Conservation (phyloP, 805 yeast species). For the Sporopachydermia quercuum region DNA sequence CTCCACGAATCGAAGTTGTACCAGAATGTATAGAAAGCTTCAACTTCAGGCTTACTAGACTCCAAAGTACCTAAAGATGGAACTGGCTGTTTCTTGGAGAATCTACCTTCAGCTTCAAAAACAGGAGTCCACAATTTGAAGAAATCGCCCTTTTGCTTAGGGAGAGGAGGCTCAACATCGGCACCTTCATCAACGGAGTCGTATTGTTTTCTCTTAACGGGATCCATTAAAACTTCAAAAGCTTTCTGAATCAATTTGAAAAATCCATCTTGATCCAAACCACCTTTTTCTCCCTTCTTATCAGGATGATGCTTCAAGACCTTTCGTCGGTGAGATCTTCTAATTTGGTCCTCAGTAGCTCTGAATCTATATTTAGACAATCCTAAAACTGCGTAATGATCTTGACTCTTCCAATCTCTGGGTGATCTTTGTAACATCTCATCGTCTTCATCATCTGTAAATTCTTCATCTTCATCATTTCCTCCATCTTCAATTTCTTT, state of each 20-base stretch:
- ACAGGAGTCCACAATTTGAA: constrained; percentile 87
- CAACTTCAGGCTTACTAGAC: constrained; percentile 67
- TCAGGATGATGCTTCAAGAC: constrained; percentile 97
- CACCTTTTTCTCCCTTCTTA: constrained; percentile 77
- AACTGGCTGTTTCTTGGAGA: constrained; percentile 82
- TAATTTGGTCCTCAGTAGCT: constrained; percentile 86
- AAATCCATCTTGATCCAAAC: constrained; percentile 77
- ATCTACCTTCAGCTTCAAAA: constrained; percentile 80
- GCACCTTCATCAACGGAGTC: constrained; percentile 92
- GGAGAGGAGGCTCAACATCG: constrained; percentile 64
- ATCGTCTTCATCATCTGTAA: constrained; percentile 53
- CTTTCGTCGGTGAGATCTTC: constrained; percentile 93
- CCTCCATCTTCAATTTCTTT: constrained; percentile 44
- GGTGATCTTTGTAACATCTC: constrained; percentile 82
- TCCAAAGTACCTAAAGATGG: constrained; percentile 62
- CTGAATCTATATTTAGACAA: constrained; percentile 78
- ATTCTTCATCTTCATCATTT: constrained; percentile 42
- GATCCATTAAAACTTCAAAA: constrained; percentile 75
- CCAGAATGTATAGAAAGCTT: constrained; percentile 82
- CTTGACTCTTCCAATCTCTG: constrained; percentile 95
- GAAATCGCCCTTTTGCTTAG: constrained; percentile 62
- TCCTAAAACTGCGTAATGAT: constrained; percentile 92
- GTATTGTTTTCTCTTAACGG: constrained; percentile 77
- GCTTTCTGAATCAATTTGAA: constrained; percentile 98
- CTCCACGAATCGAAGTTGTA: constrained; percentile 95